A percentile compares a stretch with the other conserved stretches of the same genome.
Evolutionary conservation across 108 stramenopile species (phyloP).

Genomic region (Cyclotella cryptica): DNA sequence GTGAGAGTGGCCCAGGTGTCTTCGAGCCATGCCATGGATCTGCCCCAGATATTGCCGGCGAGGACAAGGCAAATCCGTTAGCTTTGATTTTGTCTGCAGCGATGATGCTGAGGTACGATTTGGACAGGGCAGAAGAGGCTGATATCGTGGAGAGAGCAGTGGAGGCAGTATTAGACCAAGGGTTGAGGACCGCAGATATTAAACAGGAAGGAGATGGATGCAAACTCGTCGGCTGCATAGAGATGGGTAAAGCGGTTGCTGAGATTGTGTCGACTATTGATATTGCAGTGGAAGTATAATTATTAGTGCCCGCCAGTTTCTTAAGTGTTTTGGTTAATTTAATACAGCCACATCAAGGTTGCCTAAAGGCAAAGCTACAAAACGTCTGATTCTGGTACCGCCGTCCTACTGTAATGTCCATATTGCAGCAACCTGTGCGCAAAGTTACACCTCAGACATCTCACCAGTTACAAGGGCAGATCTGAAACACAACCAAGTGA

Average conservation of each 20-base stretch:
- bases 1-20: constrained; percentile 96
- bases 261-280: constrained; percentile 62
- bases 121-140: constrained; percentile 91
- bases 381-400: too few species aligned
- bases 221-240: constrained; percentile 87
- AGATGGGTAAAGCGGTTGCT: constrained; percentile 89
- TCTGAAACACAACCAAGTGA: too few species aligned
- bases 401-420: too few species aligned
- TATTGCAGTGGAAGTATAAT: constrained; percentile 42
- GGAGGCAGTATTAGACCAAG: constrained; percentile 90
- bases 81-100: constrained; percentile 98
- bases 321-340: background rate
- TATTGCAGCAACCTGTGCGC: too few species aligned
- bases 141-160: constrained; percentile 89
- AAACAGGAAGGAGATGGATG: constrained; percentile 91
- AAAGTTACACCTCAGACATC: too few species aligned
- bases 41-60: constrained; percentile 97
- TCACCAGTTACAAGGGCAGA: too few species aligned
- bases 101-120: constrained; percentile 97
- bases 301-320: background rate
- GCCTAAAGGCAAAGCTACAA: too few species aligned
- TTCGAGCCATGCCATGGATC: constrained; percentile 99
- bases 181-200: constrained; percentile 92
- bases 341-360: too few species aligned
- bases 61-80: constrained; percentile 97